A percentile compares a stretch with the other conserved stretches of the same genome.
phyloP scores from a whole-genome alignment of 78 protist genomes.

The Mantamonas sphyraenae region DNA sequence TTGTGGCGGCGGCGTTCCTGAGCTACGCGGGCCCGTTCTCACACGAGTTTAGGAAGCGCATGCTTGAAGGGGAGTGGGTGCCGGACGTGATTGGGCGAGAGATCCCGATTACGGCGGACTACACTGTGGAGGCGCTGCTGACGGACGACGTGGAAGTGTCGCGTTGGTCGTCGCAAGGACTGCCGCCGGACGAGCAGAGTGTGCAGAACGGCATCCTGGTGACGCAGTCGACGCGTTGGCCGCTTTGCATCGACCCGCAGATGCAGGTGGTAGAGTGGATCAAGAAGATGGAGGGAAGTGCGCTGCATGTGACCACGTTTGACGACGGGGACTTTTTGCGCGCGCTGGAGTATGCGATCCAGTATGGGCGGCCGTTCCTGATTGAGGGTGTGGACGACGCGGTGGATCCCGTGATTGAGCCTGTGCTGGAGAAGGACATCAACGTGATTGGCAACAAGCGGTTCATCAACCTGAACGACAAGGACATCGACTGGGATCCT shows the following conservation, averaged over 20 bases:
- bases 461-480: conserved; percentile 59
- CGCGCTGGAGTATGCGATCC: conserved; percentile 60
- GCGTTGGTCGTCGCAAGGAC: conserved; percentile 69
- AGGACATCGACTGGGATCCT: conserved; percentile 52
- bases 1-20: conserved; percentile 45
- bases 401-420: conserved; percentile 77
- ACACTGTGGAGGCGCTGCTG: conserved; percentile 27
- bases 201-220: conserved; percentile 78
- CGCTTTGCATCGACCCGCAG: conserved; percentile 91
- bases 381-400: conserved; percentile 78
- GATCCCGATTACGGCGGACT: conserved; percentile 47
- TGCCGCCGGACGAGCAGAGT: conserved; percentile 77
- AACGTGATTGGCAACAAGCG: neutral
- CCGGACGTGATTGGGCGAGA: conserved; percentile 22
- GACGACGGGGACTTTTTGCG: conserved; percentile 27
- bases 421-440: conserved; percentile 61
- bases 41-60: conserved; percentile 37
- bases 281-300: conserved; percentile 46
- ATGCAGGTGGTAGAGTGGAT: conserved; percentile 79
- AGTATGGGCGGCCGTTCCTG: conserved; percentile 69
- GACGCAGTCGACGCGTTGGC: conserved; percentile 59
- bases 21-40: conserved; percentile 55
- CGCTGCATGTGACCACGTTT: conserved; percentile 43
- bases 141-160: conserved; percentile 68
- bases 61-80: conserved; percentile 28